Percentiles rank a stretch among this genome's conserved stretches.
phyloP scores from a whole-genome alignment of 805 yeast species.

The Candida mattraensis region DNA sequence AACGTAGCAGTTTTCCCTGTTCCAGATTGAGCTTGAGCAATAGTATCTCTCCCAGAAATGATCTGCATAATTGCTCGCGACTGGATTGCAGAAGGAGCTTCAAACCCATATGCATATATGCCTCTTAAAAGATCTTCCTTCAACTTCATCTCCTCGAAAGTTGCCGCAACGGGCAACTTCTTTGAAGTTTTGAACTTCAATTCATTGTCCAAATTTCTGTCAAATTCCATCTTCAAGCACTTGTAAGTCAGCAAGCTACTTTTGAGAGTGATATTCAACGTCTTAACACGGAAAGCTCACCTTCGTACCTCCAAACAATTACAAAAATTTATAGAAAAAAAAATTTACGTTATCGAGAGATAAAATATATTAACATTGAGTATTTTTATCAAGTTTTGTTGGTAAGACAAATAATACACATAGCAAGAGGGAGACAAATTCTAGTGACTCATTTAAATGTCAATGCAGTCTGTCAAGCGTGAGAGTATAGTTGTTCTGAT shows the following conservation, averaged over 20 bases:
- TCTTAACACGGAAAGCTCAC: no score
- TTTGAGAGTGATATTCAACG: neutral
- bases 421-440: no score
- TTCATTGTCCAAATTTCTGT: conserved; percentile 57
- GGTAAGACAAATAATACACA: no score
- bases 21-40: conserved; percentile 89
- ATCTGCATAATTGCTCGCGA: conserved; percentile 78
- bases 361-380: no score
- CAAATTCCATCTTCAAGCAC: conserved; percentile 51
- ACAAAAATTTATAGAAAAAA: no score
- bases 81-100: conserved; percentile 80
- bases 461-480: no score
- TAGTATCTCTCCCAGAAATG: conserved; percentile 67
- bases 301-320: neutral
- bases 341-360: no score
- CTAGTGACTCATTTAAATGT: no score
- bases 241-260: conserved; percentile 9
- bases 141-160: conserved; percentile 74
- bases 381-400: no score
- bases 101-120: conserved; percentile 79
- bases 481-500: conserved; percentile 30
- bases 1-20: conserved; percentile 91
- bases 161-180: conserved; percentile 47
- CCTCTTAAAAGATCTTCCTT: conserved; percentile 63
- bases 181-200: conserved; percentile 64